These are phyloP conservation scores for Phyllosticta citribraziliensis DNA, from an alignment of 2,329 filamentous ascomycete genomes.

Conservation along the genomic window DNA sequence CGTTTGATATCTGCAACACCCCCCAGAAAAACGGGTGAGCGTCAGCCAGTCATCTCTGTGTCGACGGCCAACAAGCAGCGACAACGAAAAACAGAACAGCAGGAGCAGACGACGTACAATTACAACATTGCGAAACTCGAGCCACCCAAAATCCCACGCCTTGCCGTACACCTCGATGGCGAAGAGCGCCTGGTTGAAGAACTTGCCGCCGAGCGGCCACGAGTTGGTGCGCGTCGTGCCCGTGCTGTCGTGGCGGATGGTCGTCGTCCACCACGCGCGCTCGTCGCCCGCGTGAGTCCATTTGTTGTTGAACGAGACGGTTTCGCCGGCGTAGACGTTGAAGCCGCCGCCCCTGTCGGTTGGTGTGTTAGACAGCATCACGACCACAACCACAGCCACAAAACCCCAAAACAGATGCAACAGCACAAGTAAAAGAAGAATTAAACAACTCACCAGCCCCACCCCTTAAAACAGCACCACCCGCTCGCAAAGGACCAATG, in stretches of 20 bases:
- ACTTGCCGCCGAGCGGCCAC: conserved; percentile 28
- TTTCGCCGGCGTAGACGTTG: conserved; percentile 26
- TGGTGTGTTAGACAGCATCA: not conserved
- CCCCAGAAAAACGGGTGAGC: not conserved
- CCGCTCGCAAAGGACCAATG: conserved; percentile 35
- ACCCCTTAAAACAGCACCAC: conserved; percentile 32
- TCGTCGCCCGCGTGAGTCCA: not conserved
- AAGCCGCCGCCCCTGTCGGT: conserved; percentile 23
- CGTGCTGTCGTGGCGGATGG: conserved; percentile 20
- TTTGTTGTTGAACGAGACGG: conserved; percentile 25
- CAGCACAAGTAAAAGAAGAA: no score
- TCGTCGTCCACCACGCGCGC: conserved; percentile 25
- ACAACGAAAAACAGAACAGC: not conserved
- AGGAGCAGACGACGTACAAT: conserved; percentile 15
- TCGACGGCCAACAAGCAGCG: not conserved
- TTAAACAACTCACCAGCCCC: conserved; percentile 25
- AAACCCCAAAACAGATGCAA: no score
- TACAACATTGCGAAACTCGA: conserved; percentile 24
- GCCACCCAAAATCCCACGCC: conserved; percentile 31
- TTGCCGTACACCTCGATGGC: conserved; percentile 32
- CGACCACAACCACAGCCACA: conserved; percentile 6
- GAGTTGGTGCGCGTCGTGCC: conserved; percentile 21
- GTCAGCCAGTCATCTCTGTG: no score
- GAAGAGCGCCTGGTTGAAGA: conserved; percentile 33
- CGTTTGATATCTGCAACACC: conserved; percentile 12